Evolutionary conservation across 2,329 filamentous ascomycete genomes (phyloP).

Genomic region (Xenoacremonium recifei): DNA sequence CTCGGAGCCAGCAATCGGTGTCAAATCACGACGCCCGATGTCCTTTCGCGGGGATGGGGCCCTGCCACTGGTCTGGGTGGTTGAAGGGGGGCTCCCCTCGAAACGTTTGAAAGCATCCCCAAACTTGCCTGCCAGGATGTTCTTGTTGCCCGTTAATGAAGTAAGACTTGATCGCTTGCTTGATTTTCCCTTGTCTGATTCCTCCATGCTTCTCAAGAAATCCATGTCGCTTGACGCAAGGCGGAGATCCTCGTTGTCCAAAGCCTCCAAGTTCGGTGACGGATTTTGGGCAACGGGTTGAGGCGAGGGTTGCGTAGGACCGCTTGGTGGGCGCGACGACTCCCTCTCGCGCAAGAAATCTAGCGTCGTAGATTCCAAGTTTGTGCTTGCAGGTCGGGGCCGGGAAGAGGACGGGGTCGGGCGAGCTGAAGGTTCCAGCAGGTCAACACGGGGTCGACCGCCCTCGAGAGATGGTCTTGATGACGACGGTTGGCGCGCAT

Average conservation of each 20-base stretch:
- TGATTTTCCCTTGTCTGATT: constrained; percentile 48
- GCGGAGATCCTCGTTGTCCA: constrained; percentile 18
- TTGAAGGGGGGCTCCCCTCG: constrained; percentile 54
- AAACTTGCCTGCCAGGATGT: constrained; percentile 82
- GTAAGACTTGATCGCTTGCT: constrained; percentile 73
- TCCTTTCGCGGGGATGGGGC: constrained; percentile 51
- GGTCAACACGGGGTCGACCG: constrained; percentile 24
- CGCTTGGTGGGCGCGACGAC: constrained; percentile 41
- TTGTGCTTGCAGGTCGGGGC: constrained; percentile 75
- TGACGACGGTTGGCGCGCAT: constrained; percentile 24
- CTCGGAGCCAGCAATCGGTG: constrained; percentile 75
- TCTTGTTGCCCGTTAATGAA: constrained; percentile 72
- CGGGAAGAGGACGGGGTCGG: constrained; percentile 41
- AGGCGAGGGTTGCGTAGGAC: constrained; percentile 20
- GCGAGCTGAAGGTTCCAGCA: constrained; percentile 21
- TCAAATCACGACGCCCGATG: constrained; percentile 51
- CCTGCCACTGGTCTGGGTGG: constrained; percentile 30
- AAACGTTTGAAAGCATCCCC: constrained; percentile 93
- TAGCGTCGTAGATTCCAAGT: constrained; percentile 72
- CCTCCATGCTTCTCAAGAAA: constrained; percentile 76
- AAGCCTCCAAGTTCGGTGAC: constrained; percentile 42
- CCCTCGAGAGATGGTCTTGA: constrained; percentile 27
- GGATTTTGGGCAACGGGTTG: constrained; percentile 27
- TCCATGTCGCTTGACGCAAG: constrained; percentile 66
- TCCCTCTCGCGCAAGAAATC: constrained; percentile 82